Evolutionary conservation across 352 stramenopile genomes (phyloP).

Genomic region (Globisporangium iwayamae): DNA sequence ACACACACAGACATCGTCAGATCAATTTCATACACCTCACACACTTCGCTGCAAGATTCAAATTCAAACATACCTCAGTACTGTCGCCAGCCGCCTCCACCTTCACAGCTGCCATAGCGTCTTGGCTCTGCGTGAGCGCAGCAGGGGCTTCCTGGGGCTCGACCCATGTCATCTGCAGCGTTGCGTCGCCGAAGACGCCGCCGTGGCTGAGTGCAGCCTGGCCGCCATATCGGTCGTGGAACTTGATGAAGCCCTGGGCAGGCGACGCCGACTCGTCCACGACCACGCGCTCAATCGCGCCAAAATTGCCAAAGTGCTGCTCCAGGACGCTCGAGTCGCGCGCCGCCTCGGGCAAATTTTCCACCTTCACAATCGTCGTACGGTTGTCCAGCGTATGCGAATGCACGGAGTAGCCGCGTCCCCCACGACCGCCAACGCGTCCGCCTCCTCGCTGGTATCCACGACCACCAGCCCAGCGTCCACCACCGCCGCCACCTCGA

Average conservation of each 20-base stretch:
- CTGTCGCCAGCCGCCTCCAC: background rate
- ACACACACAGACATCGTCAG: background rate
- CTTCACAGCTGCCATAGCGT: slow-evolving; percentile 2
- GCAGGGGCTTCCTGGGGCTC: slow-evolving; percentile 55
- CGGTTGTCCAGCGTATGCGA: slow-evolving; percentile 82
- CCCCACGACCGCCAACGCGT: slow-evolving; percentile 35
- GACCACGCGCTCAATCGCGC: slow-evolving; percentile 74
- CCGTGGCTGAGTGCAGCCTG: slow-evolving; percentile 66
- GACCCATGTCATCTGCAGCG: slow-evolving; percentile 62
- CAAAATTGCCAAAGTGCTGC: slow-evolving; percentile 87
- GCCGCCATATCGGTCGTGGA: slow-evolving; percentile 72
- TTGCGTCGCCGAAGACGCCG: slow-evolving; percentile 49
- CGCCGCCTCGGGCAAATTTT: slow-evolving; percentile 70
- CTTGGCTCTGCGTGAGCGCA: slow-evolving; percentile 26
- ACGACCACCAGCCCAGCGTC: slow-evolving; percentile 36
- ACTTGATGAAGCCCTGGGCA: slow-evolving; percentile 74
- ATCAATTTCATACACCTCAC: background rate
- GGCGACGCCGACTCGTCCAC: slow-evolving; percentile 48
- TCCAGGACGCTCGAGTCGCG: slow-evolving; percentile 70
- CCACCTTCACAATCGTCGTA: slow-evolving; percentile 80
- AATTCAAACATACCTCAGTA: slow-evolving; percentile 19
- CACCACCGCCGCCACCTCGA: slow-evolving; percentile 25
- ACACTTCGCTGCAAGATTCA: background rate
- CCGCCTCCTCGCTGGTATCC: slow-evolving; percentile 46
- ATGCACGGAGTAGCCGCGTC: slow-evolving; percentile 27